Base-by-base conservation (phyloP, 1,139 yeast genomes). In the Lodderomyces parapsilosis region DNA sequence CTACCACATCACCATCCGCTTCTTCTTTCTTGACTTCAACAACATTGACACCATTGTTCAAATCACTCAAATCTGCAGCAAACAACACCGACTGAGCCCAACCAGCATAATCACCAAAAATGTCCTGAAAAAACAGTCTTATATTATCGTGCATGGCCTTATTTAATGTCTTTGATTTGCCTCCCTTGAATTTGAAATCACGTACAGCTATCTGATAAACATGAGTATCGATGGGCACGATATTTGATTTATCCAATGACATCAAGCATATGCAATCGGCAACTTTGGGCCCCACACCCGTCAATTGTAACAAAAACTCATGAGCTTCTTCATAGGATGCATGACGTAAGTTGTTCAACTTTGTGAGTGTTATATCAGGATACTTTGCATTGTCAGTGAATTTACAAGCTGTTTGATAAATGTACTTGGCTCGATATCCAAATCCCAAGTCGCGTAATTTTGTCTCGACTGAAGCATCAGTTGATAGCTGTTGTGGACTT, bases 211-310 rank as follows among this genome's bases (percentile, higher is more conserved):
- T 87, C 57, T 91, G 90, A 69, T 85, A 86, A n/a, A 93, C 95
- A 58, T 93, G 99, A 0, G 98, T 94, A 60, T 93, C 99, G 1
- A 93, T 89, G 0, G 99, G 99, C 1, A 93, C 96, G 11, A 89
- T 78, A 45, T 85, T 89, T 55, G 86, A 90, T 65, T 90, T 86
- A 54, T 86, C 94, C 41, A 94, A 68, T 1, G 96, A 86, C 97
- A 93, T 91, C 33, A 93, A 68, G 51, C 96, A 85, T 15, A 71
- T 51, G 60, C 99, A 93, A 56, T 94, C 99, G 0, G 99, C 97
- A 1, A 93, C 99, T 63, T 93, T 93, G 0, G 99, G 98, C 0
- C 99, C 99, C 0, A 94, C 97, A 0, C 99, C 99, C 2, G 78
- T 74, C 50, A 86, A 83, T 50, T 78, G 75, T 48, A 86, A 66